Base-by-base conservation (phyloP, 2,329 filamentous ascomycete genomes). In the Fusarium circinatum region DNA sequence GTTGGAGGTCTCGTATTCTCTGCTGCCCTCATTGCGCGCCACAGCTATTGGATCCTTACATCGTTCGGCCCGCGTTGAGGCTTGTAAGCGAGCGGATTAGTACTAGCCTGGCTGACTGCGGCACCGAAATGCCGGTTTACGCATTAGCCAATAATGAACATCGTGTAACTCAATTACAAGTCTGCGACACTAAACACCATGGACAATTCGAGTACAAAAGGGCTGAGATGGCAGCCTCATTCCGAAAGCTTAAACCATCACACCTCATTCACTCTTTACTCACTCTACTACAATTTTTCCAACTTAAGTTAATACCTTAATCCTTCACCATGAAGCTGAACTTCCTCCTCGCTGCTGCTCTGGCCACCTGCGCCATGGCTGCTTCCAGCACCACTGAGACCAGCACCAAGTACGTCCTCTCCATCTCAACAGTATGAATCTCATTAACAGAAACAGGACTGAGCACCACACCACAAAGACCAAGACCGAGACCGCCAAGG, bases 61-160 rank as follows among this genome's bases (percentile, higher is more conserved):
- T 30, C 18, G 7, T 11, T 38, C 42, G 28, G 44, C 17, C 30
- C 36, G n/a, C 22, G 41, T 28, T n/a, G 32, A 63, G 63, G 49
- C 48, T 65, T 42, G 34, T 36, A 24, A 7, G 10, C 36, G 18
- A 41, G 15, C 45, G 17, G 28, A 36, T 36, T 26, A 26, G 41
- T 49, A 54, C 18, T 68, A 52, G 62, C 42, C 26, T 26, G 20
- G 36, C 39, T 34, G 34, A 41, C n/a, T 41, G 41, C 65, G 65
- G 65, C 65, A 68, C 32, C 41, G 24, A 68, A 48, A 38, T 68
- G 65, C 65, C 63, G 65, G 44, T n/a, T 48, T 68, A 68, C 65
- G 65, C 63, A 28, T 62, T 30, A 15, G 34, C 65, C 65, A 68
- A 68, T 68, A 24, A 36, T 8, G 4, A 17, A n/a, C 7, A 24